Evolutionary conservation across 2,329 filamentous ascomycete species (phyloP).

Genomic region (Aspergillus neoniger): DNA sequence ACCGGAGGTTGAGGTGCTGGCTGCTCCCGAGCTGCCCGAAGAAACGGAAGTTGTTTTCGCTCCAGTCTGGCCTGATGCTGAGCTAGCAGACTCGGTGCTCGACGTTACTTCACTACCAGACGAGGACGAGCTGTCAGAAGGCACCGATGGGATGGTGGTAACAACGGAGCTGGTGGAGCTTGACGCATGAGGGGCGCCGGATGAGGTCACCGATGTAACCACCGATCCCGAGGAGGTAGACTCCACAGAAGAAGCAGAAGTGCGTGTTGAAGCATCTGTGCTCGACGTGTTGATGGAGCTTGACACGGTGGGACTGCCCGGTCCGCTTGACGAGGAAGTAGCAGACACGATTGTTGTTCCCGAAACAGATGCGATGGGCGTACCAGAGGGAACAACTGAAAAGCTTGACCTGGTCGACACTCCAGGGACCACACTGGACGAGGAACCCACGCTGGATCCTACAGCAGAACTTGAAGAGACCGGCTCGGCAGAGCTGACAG

Average conservation of each 20-base stretch:
- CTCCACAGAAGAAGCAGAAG: not conserved
- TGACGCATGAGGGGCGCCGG: not conserved
- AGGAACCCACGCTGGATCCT: not conserved
- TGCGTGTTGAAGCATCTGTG: not conserved
- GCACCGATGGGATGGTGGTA: not conserved
- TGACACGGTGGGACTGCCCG: constrained; percentile 12
- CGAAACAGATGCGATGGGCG: not conserved
- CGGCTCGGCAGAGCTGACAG: not conserved
- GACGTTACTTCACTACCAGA: not conserved
- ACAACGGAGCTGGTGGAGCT: not conserved
- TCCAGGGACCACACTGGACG: not conserved
- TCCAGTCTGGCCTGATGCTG: not conserved
- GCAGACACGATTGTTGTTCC: constrained; percentile 14
- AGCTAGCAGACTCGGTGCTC: not conserved
- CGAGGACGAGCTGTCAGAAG: not conserved
- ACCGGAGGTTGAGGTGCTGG: not conserved
- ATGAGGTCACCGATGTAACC: not conserved
- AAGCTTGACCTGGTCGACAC: not conserved
- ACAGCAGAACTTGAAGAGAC: not conserved
- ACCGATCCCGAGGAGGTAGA: not conserved
- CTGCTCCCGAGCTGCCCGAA: not conserved
- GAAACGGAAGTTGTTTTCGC: not conserved
- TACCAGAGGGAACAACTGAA: not conserved
- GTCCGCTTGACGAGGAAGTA: constrained; percentile 14
- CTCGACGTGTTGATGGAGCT: constrained; percentile 1